Evolutionary conservation across 1,284 basidiomycete species (phyloP).

Genomic region (Ganoderma resinaceum): DNA sequence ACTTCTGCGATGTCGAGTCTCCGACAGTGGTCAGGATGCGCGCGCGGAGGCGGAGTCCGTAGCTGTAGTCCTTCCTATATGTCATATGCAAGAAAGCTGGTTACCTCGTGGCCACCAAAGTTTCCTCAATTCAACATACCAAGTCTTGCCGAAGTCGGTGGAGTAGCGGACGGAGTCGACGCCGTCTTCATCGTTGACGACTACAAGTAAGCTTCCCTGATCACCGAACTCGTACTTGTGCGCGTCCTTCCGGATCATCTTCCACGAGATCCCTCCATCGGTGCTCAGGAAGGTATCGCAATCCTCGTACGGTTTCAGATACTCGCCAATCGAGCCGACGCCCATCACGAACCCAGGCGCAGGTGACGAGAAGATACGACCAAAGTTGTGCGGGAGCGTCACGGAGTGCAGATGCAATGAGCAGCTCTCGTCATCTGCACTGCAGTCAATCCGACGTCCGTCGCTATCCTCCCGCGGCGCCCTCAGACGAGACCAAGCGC

Average conservation of each 20-base stretch:
- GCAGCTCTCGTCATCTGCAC: conserved; percentile 69
- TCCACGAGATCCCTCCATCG: conserved; percentile 91
- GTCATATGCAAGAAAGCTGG: background rate
- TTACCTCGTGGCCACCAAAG: background rate
- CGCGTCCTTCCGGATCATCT: conserved; percentile 78
- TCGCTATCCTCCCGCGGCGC: conserved; percentile 71
- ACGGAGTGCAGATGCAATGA: conserved; percentile 94
- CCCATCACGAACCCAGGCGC: conserved; percentile 96
- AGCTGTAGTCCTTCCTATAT: conserved; percentile 71
- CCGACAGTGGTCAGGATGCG: conserved; percentile 84
- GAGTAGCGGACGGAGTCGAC: conserved; percentile 83
- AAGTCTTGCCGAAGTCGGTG: conserved; percentile 84
- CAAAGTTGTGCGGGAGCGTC: conserved; percentile 90
- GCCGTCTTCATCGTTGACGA: conserved; percentile 88
- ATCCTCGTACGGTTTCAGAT: conserved; percentile 82
- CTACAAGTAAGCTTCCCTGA: conserved; percentile 83
- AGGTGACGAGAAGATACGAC: conserved; percentile 91
- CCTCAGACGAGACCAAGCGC: conserved; percentile 77
- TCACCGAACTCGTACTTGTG: conserved; percentile 98
- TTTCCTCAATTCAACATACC: conserved; percentile 57
- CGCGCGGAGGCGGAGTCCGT: conserved; percentile 80
- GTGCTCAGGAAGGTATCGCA: conserved; percentile 94
- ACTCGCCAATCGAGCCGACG: conserved; percentile 86
- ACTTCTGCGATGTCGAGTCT: conserved; percentile 94
- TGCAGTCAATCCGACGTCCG: conserved; percentile 69